Evolutionary conservation across 345 rosid genomes (phyloP).

Genomic region (Salix udensis): DNA sequence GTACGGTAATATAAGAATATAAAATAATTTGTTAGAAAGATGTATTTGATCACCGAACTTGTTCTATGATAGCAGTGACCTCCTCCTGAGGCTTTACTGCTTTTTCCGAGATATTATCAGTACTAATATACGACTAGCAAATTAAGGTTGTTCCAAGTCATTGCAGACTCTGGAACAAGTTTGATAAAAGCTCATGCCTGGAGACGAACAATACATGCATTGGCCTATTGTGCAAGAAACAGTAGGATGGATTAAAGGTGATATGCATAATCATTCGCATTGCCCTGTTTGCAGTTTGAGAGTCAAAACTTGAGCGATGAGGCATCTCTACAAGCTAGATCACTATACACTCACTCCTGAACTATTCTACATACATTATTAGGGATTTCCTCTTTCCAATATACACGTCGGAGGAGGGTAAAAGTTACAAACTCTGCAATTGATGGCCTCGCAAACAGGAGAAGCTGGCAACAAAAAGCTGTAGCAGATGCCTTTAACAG

Average conservation of each 20-base stretch:
- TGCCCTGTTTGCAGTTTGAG: background rate
- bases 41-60: too few relatives aligned
- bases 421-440: conserved; percentile 9
- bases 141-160: too few relatives aligned
- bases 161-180: too few relatives aligned
- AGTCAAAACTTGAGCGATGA: conserved; percentile 11
- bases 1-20: too few relatives aligned
- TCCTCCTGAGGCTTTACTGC: too few relatives aligned
- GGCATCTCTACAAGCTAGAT: background rate
- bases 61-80: too few relatives aligned
- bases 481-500: conserved; percentile 8
- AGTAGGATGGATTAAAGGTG: background rate
- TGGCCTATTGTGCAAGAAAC: background rate
- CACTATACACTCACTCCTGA: conserved; percentile 10
- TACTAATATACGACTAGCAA: too few relatives aligned
- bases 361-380: background rate
- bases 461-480: background rate
- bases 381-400: background rate
- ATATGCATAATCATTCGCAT: background rate
- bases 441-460: conserved; percentile 5
- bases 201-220: background rate
- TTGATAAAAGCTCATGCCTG: too few relatives aligned
- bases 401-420: conserved; percentile 10
- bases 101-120: too few relatives aligned
- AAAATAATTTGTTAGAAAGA: too few relatives aligned